Conservation (phyloP, 2,329 filamentous ascomycete genomes). For the Calonectria pteridis region DNA sequence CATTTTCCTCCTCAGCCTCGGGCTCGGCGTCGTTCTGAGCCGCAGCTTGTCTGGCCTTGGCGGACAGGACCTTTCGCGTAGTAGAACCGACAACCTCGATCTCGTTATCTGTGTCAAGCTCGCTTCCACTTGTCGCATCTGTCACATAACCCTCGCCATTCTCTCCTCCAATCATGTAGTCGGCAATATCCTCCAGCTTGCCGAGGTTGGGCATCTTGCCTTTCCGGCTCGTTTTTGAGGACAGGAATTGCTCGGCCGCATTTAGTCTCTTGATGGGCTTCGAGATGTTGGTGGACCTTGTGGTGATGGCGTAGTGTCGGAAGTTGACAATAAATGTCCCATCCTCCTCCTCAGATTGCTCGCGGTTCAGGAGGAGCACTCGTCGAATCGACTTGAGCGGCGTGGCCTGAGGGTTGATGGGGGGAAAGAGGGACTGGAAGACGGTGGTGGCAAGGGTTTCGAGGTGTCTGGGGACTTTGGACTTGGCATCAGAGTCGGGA, state of each 20-base stretch:
- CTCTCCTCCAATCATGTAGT: conserved; percentile 91
- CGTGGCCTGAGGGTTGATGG: conserved; percentile 91
- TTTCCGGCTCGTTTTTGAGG: conserved; percentile 71
- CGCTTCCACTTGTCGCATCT: conserved; percentile 86
- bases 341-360: conserved; percentile 69
- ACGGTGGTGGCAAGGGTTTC: conserved; percentile 93
- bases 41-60: conserved; percentile 59
- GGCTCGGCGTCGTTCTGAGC: conserved; percentile 57
- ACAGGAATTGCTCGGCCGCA: conserved; percentile 83
- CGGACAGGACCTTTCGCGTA: conserved; percentile 71
- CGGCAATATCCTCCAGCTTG: conserved; percentile 91
- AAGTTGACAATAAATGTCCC: conserved; percentile 87
- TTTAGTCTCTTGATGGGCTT: conserved; percentile 87
- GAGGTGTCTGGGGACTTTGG: conserved; percentile 90
- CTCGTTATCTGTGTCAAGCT: conserved; percentile 94
- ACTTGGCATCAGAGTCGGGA: conserved; percentile 68
- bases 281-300: conserved; percentile 85
- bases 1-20: conserved; percentile 64
- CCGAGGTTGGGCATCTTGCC: conserved; percentile 86
- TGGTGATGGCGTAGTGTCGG: conserved; percentile 95
- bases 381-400: conserved; percentile 93
- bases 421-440: conserved; percentile 96
- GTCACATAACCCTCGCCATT: conserved; percentile 84
- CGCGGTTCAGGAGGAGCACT: conserved; percentile 90
- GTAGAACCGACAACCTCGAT: conserved; percentile 83